Evolutionary conservation across 2,329 filamentous ascomycete genomes (phyloP).

Genomic region (Coniochaeta pulveracea): DNA sequence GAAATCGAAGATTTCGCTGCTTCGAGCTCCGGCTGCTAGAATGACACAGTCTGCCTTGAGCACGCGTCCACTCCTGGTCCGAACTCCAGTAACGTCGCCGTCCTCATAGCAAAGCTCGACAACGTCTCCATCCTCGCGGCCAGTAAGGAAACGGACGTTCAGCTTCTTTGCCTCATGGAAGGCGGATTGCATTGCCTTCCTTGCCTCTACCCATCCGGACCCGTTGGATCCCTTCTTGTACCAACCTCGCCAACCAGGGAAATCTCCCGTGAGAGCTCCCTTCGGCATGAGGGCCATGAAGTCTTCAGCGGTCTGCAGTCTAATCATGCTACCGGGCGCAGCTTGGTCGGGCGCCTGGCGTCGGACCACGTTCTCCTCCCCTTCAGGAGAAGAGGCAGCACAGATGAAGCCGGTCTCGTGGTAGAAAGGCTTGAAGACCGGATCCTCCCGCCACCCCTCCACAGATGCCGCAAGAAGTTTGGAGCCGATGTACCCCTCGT

Average conservation of each 20-base stretch:
- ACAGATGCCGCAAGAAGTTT: too few species aligned
- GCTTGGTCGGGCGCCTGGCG: slow-evolving; percentile 11
- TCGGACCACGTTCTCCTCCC: slow-evolving; percentile 10
- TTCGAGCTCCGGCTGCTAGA: slow-evolving; percentile 35
- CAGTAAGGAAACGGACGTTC: slow-evolving; percentile 34
- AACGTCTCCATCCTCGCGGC: slow-evolving; percentile 23
- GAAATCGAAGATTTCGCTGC: slow-evolving; percentile 33
- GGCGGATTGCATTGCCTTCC: slow-evolving; percentile 32
- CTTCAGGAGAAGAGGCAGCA: slow-evolving; percentile 10
- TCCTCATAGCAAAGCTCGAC: slow-evolving; percentile 23
- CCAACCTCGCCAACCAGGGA: slow-evolving; percentile 38
- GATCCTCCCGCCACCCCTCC: slow-evolving; percentile 29
- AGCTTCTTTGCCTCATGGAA: slow-evolving; percentile 29
- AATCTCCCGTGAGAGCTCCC: slow-evolving; percentile 35
- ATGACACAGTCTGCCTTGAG: slow-evolving; percentile 32
- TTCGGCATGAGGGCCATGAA: slow-evolving; percentile 39
- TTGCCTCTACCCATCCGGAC: slow-evolving; percentile 42
- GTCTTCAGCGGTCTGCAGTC: slow-evolving; percentile 28
- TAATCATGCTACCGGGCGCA: too few species aligned
- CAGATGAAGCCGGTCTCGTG: slow-evolving; percentile 32
- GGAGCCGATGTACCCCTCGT: too few species aligned
- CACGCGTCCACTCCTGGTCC: slow-evolving; percentile 25
- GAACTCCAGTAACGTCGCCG: slow-evolving; percentile 27
- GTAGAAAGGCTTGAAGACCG: slow-evolving; percentile 29
- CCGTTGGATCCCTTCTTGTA: slow-evolving; percentile 26